Base-by-base conservation (phyloP, 1,284 basidiomycete genomes). In the Ceratorhiza oryzae-sativae region DNA sequence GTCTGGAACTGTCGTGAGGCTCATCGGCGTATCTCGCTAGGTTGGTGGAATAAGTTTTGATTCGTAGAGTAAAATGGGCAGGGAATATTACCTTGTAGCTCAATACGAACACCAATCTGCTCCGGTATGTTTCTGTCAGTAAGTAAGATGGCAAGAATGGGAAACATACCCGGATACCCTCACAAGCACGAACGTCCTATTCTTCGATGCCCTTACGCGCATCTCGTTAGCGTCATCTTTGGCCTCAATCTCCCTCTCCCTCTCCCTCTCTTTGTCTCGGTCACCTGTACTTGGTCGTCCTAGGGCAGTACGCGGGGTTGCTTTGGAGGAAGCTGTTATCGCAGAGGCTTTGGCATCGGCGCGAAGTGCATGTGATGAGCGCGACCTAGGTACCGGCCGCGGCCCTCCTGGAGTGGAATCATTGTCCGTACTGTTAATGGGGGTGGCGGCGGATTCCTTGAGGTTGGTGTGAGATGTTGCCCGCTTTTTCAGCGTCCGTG, bases 181-280 rank as follows among this genome's bases (percentile, higher is more conserved):
- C 72, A 97, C 90, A 70, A 88, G 84, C 48, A 97, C 87, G 76
- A 97, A 97, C 5, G 91, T 95, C 76, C 81, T 78, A 63, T 92
- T 92, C 80, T 91, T 89, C 1, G 87, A 86, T 9, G 90, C 89
- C 13, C 91, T 86, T 18, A 86, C 88, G 79, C 88, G 90, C 90
- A 92, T 92, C 78, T 90, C 88, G 18, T 86, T 85, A 3, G 90
- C 90, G 77, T 91, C 90, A 61, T 80, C 80, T 27, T 76, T 73
- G 42, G 74, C 73, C 76, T 75, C 72, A 70, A 71, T 59, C 13
- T 71, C 68, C 36, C 20, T 53, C 56, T 71, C 70, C 20, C 30
- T 49, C 10, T 63, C 65, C 15, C 51, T 56, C 18, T 59, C 68
- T 48, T 71, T 58, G 20, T 48, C 67, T 27, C 46, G 36, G 15